Conservation (phyloP, 1,284 basidiomycete species). For the Sphaerobolus stellatus region DNA sequence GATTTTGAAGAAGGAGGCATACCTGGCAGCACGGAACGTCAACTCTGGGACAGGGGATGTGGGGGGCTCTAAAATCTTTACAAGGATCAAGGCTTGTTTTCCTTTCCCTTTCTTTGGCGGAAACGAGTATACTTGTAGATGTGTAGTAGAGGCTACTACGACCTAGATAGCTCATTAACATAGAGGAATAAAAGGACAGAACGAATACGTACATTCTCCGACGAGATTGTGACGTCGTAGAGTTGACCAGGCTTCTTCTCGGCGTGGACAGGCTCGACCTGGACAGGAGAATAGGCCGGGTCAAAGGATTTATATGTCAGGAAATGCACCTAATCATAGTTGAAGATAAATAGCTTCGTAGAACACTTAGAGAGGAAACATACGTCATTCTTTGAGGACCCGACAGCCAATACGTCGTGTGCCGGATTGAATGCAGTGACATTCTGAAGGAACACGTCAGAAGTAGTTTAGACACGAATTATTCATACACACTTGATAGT, state of each 20-base stretch:
- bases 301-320: conserved; percentile 66
- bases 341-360: conserved; percentile 4
- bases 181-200: conserved; percentile 19
- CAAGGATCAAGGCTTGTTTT: conserved; percentile 43
- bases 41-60: conserved; percentile 49
- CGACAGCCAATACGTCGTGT: conserved; percentile 57
- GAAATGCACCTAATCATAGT: conserved; percentile 55
- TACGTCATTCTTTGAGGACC: conserved; percentile 59
- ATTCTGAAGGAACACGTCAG: conserved; percentile 49
- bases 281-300: conserved; percentile 46
- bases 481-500: conserved; percentile 69
- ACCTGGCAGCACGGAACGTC: conserved; percentile 77
- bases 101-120: conserved; percentile 46
- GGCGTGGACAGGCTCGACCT: no score
- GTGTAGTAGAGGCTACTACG: conserved; percentile 61
- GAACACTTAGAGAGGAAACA: conserved; percentile 15
- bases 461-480: neutral
- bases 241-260: no score
- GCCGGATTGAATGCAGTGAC: conserved; percentile 73
- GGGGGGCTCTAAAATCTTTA: conserved; percentile 57
- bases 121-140: conserved; percentile 61
- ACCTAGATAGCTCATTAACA: conserved; percentile 43
- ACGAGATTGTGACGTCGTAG: conserved; percentile 71
- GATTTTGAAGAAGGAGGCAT: conserved; percentile 19
- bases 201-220: conserved; percentile 41